phyloP scores from a whole-genome alignment of 1,139 yeast genomes.

The Pichia sp. region DNA sequence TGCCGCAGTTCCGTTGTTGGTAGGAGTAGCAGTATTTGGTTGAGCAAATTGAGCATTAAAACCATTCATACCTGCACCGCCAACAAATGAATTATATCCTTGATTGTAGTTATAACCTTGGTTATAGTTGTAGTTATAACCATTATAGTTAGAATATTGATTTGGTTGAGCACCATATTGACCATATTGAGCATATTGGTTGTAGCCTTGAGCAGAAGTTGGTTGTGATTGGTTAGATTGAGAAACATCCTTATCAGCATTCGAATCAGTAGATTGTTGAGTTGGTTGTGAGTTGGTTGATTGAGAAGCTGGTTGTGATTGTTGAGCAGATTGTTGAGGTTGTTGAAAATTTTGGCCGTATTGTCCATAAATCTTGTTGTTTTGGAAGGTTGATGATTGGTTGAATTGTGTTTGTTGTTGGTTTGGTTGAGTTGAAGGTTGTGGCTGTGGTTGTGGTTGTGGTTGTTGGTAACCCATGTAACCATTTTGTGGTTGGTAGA shows the following conservation, averaged over 20 bases:
- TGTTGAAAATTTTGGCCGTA: constrained; percentile 15
- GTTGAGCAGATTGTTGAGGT: neutral
- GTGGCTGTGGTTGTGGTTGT: constrained; percentile 5
- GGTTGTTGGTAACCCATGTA: constrained; percentile 10
- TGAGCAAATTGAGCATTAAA: neutral
- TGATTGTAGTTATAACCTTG: neutral
- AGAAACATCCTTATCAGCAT: constrained; percentile 6
- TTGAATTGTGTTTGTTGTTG: constrained; percentile 13
- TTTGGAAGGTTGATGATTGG: constrained; percentile 17
- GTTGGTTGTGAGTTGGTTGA: constrained; percentile 1
- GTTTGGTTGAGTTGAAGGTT: constrained; percentile 8
- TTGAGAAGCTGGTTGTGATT: constrained; percentile 3
- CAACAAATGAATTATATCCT: constrained; percentile 2
- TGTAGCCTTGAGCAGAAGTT: constrained; percentile 4
- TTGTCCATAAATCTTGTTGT: constrained; percentile 21
- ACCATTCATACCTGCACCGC: neutral
- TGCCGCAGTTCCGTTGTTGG: neutral
- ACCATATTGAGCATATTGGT: constrained; percentile 7
- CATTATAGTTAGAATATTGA: constrained; percentile 4
- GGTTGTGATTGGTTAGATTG: constrained; percentile 5
- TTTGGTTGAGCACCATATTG: constrained; percentile 5
- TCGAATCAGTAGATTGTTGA: constrained; percentile 3
- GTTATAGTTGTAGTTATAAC: neutral
- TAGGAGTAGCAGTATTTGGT: neutral
- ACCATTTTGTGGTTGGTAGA: constrained; percentile 9